Conservation (phyloP, 2,329 filamentous ascomycete genomes). For the Fusarium musae region DNA sequence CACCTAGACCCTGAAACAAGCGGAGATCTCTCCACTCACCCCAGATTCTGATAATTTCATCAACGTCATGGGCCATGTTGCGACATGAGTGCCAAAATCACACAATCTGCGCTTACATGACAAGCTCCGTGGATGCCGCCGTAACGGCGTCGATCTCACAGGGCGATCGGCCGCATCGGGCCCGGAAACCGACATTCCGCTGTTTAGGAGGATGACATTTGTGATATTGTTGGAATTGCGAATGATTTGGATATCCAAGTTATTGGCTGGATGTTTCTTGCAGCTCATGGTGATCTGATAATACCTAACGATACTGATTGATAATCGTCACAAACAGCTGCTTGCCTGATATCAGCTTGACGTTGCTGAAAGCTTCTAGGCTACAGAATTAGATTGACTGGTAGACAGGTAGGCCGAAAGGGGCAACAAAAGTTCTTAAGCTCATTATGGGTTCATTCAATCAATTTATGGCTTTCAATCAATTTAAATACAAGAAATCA, state of each 20-base stretch:
- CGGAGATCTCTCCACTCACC: slow-evolving; percentile 35
- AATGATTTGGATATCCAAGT: not conserved
- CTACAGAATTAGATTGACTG: not conserved
- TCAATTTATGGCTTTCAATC: slow-evolving; percentile 1
- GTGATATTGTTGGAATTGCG: not conserved
- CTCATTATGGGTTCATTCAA: not conserved
- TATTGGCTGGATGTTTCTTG: not conserved
- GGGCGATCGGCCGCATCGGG: slow-evolving; percentile 36
- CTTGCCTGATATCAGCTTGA: not conserved
- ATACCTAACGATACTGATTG: not conserved
- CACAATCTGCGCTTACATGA: slow-evolving; percentile 35
- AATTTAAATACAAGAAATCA: slow-evolving; percentile 11
- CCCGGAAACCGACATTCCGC: slow-evolving; percentile 28
- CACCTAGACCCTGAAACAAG: slow-evolving; percentile 15
- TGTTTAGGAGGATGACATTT: not conserved
- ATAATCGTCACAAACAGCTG: slow-evolving; percentile 1
- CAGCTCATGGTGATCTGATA: not conserved
- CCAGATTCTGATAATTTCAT: slow-evolving; percentile 16
- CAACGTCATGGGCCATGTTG: slow-evolving; percentile 32
- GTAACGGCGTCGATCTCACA: not conserved
- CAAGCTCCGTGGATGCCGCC: slow-evolving; percentile 1
- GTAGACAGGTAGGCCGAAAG: not conserved
- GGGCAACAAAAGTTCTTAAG: not conserved
- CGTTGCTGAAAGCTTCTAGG: not conserved
- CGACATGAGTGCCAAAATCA: slow-evolving; percentile 46